These are phyloP conservation scores for Chytridiales sp. DNA, from an alignment of 371 early-diverging fungal species.

Conservation along the genomic window DNA sequence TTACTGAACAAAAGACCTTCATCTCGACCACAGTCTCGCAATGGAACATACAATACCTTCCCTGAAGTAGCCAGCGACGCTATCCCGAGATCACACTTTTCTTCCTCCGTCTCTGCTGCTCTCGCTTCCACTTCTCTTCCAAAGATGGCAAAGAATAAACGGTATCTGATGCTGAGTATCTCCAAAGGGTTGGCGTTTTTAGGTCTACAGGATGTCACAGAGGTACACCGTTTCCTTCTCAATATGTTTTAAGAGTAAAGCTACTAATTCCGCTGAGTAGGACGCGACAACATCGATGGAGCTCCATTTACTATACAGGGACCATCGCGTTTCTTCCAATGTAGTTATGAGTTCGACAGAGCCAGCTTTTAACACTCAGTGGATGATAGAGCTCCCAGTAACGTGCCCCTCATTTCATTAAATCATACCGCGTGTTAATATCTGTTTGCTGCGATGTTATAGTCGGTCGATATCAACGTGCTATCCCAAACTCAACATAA, in stretches of 20 bases:
- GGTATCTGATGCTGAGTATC: slow-evolving; percentile 26
- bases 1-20: background rate
- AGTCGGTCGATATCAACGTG: slow-evolving; percentile 21
- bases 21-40: background rate
- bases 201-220: slow-evolving; percentile 27
- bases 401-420: background rate
- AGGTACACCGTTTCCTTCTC: slow-evolving; percentile 14
- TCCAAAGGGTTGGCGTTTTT: slow-evolving; percentile 30
- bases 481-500: slow-evolving; percentile 15
- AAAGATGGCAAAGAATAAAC: background rate
- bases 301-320: slow-evolving; percentile 22
- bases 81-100: background rate
- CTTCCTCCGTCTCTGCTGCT: background rate
- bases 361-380: slow-evolving; percentile 31
- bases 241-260: background rate
- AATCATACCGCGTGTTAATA: background rate
- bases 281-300: slow-evolving; percentile 29
- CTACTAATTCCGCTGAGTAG: slow-evolving; percentile 12
- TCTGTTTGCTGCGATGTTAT: background rate
- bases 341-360: slow-evolving; percentile 33
- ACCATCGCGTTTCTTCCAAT: slow-evolving; percentile 23
- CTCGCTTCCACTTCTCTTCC: background rate
- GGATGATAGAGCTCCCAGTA: slow-evolving; percentile 35
- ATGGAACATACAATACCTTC: background rate
- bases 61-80: background rate